Base-by-base conservation (phyloP, 2,329 filamentous ascomycete genomes). In the Fusarium buharicum region DNA sequence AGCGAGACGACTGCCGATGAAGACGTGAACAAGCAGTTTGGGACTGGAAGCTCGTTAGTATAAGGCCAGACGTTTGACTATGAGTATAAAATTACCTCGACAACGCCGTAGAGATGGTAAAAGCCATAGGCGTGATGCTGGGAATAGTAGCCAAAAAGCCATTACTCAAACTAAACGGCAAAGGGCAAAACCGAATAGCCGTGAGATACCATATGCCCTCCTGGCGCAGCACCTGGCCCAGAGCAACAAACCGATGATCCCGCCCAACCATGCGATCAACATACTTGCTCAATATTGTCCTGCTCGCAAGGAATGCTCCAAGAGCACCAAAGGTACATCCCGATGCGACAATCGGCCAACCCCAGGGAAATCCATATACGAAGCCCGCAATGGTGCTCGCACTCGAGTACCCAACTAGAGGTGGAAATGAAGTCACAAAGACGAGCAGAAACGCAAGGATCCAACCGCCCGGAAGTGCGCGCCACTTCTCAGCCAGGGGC, bases 91-190 rank as follows among this genome's bases (percentile, higher is more conserved):
- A 31, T 44, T 63, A 83, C 81, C 84, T 87, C 11, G 93, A 88
- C 14, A 94, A 79, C 3, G 91, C 89, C 0, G 94, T 98, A 6
- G 95, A 94, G 40, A 93, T 74, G 28, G 88, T 89, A 78, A 96
- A 98, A 41, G 85, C 85, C 58, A 84, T 75, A 36, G 91, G 90
- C 20, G 88, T 84, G 30, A 99, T 91, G 28, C 90, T 96, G 3
- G 93, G 93, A 60, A 99, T 93, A 1, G 95, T 98, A 27, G 92
- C 92, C 51, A 99, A 86, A 59, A 96, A 96, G 46, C 93, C 95
- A 73, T 99, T 99, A 73, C 91, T 93, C 67, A 98, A 81, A 48
- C 91, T 95, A 75, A 96, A 99, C 13, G 95, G 95, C 58, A 99
- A 75, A 2, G 95, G 95, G 71, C 94, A 98, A 64, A 98, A 84